A percentile compares a stretch with the other conserved stretches of the same genome.
These are phyloP conservation scores for Plasmodium gonderi DNA, from an alignment of 169 alveolate genomes.

Conservation along the genomic window DNA sequence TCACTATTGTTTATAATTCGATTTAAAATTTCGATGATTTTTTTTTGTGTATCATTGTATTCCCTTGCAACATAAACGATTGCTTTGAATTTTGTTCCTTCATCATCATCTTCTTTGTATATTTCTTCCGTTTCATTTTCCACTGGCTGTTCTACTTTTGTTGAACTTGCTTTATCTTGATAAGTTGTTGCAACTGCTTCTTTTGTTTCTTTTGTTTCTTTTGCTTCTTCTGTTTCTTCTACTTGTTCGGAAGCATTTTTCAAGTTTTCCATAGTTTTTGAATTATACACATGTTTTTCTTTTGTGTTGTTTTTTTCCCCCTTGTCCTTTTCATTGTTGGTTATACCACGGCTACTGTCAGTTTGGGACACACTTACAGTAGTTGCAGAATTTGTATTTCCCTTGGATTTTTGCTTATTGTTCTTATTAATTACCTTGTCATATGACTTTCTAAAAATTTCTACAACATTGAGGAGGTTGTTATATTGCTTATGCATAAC, in stretches of 20 bases:
- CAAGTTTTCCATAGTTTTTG: too few relatives aligned
- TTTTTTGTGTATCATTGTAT: conserved; percentile 76
- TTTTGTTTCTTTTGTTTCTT: not conserved
- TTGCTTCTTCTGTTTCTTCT: not conserved
- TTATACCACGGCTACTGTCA: too few relatives aligned
- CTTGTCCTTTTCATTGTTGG: too few relatives aligned
- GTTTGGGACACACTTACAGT: too few relatives aligned
- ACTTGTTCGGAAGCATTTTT: too few relatives aligned
- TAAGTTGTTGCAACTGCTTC: too few relatives aligned
- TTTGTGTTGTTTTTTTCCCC: too few relatives aligned
- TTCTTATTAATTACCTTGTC: conserved; percentile 54
- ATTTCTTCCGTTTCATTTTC: not conserved
- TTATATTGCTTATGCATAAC: conserved; percentile 78
- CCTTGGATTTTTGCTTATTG: conserved; percentile 4
- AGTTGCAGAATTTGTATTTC: not conserved
- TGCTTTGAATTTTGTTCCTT: conserved; percentile 21
- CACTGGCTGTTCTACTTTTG: not conserved
- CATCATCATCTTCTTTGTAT: conserved; percentile 53
- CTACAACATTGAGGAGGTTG: conserved; percentile 61
- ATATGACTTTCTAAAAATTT: conserved; percentile 63
- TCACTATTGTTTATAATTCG: conserved; percentile 69
- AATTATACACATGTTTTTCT: too few relatives aligned
- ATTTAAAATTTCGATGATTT: conserved; percentile 70
- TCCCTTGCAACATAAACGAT: conserved; percentile 71
- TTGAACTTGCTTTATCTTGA: too few relatives aligned